Conservation (phyloP, 352 stramenopile species). For the Phytophthora pinifolia region DNA sequence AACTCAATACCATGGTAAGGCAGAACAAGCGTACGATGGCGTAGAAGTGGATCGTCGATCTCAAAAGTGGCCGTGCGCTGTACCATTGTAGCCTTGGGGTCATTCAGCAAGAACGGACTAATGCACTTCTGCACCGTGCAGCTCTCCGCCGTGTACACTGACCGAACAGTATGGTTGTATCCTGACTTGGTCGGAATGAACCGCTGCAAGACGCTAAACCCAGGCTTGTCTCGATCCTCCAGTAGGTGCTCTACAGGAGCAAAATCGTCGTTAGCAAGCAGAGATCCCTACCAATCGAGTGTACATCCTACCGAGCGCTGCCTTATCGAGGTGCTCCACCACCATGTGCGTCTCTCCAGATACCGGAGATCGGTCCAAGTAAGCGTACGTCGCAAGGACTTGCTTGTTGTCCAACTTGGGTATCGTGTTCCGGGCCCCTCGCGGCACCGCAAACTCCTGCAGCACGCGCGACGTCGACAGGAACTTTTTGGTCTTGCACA, state of each 20-base stretch:
- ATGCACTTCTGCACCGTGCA: slow-evolving; percentile 64
- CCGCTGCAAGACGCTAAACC: slow-evolving; percentile 59
- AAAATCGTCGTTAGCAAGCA: not conserved
- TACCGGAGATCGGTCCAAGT: slow-evolving; percentile 44
- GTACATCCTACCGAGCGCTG: slow-evolving; percentile 31
- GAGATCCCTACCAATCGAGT: not conserved
- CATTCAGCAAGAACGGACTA: slow-evolving; percentile 49
- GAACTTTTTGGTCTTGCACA: slow-evolving; percentile 67
- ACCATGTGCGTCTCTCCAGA: slow-evolving; percentile 47
- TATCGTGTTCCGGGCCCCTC: slow-evolving; percentile 14
- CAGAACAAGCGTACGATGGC: slow-evolving; percentile 32
- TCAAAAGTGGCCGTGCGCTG: slow-evolving; percentile 71
- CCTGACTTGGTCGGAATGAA: slow-evolving; percentile 69
- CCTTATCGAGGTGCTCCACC: slow-evolving; percentile 56
- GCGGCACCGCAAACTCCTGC: slow-evolving; percentile 45
- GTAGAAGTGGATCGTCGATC: slow-evolving; percentile 39
- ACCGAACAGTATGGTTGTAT: slow-evolving; percentile 71
- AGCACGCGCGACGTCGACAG: slow-evolving; percentile 46
- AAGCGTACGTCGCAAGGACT: slow-evolving; percentile 57
- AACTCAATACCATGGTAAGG: not conserved
- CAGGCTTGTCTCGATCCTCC: slow-evolving; percentile 50
- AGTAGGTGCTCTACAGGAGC: slow-evolving; percentile 34
- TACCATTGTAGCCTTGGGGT: slow-evolving; percentile 34
- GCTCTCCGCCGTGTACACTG: slow-evolving; percentile 61
- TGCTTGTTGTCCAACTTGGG: slow-evolving; percentile 27